Evolutionary conservation across 2,329 filamentous ascomycete genomes (phyloP), one percentile per base, ranked within the genome.

Genomic region (Nemania sp.): DNA sequence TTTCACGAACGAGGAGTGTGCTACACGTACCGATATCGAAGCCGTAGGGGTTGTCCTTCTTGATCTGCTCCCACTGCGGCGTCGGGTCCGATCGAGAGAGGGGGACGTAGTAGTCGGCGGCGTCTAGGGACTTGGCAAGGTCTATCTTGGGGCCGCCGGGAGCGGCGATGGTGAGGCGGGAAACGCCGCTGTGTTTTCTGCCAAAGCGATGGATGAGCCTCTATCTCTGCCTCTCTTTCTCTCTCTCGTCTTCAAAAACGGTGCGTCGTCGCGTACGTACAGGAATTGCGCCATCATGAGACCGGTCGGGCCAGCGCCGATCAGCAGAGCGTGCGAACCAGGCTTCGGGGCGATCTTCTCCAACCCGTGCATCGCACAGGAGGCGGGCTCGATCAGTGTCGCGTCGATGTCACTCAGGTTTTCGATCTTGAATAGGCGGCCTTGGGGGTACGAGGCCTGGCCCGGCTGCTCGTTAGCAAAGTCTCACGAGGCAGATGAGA

Each of bases 91-190:
- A 76, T 69, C 81, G 81, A 61, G 81, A 82, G 48, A 86, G 79
- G 68, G 82, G 78, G 50, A 86, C 72, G 68, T 84, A 86, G 56
- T 76, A 74, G 68, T 86, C 83, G 63, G 79, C 83, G 52, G 81
- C 82, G 59, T 81, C 78, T 25, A 86, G 77, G 65, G 78, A 81
- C 75, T 79, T 81, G 56, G 89, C 88, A 32, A 90, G 77, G 12
- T 91, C 83, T 82, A 91, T 86, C 78, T 91, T 91, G 51, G 88
- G 76, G 51, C 88, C 89, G 60, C 80, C 79, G 2, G 87, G 87
- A 0, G 87, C 87, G n/a, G 86, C 87, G 67, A 91, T 82, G 39
- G 88, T 87, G 56, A 90, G 85, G 67, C 87, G 83, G 73, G 87
- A 89, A 49, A 87, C 87, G 67, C 89, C 88, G 68, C 88, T 89